Conservation (phyloP, 177 flowering plant genomes). For the Vitis hybrid region DNA sequence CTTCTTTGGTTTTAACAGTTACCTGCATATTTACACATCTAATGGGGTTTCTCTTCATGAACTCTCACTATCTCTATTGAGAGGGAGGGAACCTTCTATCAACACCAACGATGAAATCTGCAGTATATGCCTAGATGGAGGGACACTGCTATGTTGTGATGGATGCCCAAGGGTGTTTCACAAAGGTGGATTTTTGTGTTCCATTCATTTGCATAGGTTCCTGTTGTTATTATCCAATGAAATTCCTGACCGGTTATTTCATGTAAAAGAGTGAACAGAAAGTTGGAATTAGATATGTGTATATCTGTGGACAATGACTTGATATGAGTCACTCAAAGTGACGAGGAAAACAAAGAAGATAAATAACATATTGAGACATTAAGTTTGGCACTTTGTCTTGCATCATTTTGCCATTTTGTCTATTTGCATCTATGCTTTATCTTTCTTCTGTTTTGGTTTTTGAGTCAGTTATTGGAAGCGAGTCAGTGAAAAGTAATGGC, state of each 20-base stretch:
- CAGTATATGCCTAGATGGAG: slow-evolving; percentile 65
- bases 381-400: slow-evolving; percentile 15
- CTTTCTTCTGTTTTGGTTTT: background rate
- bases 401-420: background rate
- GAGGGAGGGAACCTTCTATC: slow-evolving; percentile 37
- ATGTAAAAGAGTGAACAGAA: too few species aligned
- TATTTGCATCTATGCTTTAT: background rate
- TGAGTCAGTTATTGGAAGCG: too few species aligned
- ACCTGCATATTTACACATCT: slow-evolving; percentile 76
- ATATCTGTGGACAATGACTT: too few species aligned
- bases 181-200: slow-evolving; percentile 31
- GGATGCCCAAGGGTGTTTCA: slow-evolving; percentile 80
- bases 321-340: too few species aligned
- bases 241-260: too few species aligned
- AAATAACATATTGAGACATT: too few species aligned
- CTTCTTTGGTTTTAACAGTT: slow-evolving; percentile 43
- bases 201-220: background rate
- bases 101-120: slow-evolving; percentile 83
- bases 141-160: slow-evolving; percentile 78
- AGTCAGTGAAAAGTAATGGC: too few species aligned
- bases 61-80: slow-evolving; percentile 57
- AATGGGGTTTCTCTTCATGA: slow-evolving; percentile 93
- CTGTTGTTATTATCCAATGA: too few species aligned
- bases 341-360: too few species aligned
- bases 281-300: too few species aligned